Conservation (phyloP, 768 basidiomycete genomes). For the Baorangia bicolor region DNA sequence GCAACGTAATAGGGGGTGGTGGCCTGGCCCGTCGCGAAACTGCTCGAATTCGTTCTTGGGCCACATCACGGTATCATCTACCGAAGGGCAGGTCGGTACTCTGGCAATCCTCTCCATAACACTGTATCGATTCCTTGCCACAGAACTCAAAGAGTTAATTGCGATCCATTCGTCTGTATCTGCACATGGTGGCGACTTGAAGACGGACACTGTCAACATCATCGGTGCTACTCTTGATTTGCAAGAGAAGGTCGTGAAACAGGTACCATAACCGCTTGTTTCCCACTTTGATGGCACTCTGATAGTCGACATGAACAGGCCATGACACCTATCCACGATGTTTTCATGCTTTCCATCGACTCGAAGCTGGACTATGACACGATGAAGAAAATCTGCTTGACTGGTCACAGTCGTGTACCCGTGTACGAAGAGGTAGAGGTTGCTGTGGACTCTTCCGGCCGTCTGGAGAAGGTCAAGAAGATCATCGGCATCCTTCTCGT, state of each 20-base stretch:
- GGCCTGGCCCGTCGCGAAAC: conserved; percentile 83
- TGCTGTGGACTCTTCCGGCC: conserved; percentile 36
- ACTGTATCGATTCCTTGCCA: background rate
- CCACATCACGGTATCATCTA: conserved; percentile 91
- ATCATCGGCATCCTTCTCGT: conserved; percentile 86
- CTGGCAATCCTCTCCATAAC: background rate
- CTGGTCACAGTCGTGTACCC: conserved; percentile 82
- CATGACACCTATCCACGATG: conserved; percentile 77
- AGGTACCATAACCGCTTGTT: conserved; percentile 35
- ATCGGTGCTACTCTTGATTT: conserved; percentile 88
- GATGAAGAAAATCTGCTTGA: conserved; percentile 70
- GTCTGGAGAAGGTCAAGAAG: conserved; percentile 65
- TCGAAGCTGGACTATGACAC: conserved; percentile 79
- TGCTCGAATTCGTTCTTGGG: conserved; percentile 76
- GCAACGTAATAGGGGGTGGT: conserved; percentile 53
- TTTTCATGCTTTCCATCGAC: conserved; percentile 88
- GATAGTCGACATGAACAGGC: conserved; percentile 41
- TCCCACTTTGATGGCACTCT: background rate
- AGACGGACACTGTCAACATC: conserved; percentile 84
- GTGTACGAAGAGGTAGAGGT: conserved; percentile 78
- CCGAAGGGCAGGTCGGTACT: conserved; percentile 56
- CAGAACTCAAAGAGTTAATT: conserved; percentile 86
- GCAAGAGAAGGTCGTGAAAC: conserved; percentile 80
- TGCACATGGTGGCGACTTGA: conserved; percentile 80
- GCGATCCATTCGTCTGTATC: conserved; percentile 78